Base-by-base conservation (phyloP, 805 yeast species). In the Yarrowia sp. region DNA sequence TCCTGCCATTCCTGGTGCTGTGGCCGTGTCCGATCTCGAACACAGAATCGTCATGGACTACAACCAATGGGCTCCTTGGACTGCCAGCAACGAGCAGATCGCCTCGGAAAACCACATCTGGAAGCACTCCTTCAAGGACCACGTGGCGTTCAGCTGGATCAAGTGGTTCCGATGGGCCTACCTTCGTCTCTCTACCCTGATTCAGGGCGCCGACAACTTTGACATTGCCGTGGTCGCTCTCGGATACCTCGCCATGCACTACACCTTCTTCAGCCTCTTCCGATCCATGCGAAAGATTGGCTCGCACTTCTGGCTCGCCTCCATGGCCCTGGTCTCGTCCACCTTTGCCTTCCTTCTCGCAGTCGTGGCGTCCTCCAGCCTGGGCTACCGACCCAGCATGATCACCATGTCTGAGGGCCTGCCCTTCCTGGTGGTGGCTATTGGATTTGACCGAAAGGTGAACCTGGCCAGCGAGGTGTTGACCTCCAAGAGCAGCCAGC, bases 401-500 rank as follows among this genome's bases (percentile, higher is more conserved):
- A 81, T 90, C 68, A 86, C 91, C 68, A 82, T 94, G 72, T 86
- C 92, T 69, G 98, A 94, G 80, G 98, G 98, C 42, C 80, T 94
- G 56, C 99, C 99, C 26, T 94, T 94, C 78, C 84, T 94, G 75
- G 97, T 94, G 26, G 92, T 97, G 22, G 88, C 92, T 5, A 86
- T 94, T 75, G 99, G 98, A 1, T 94, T 94, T 79, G 92, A 91
- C 76, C 90, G 91, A 77, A 92, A 93, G 75, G 85, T 91, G 19
- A 82, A 86, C 12, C 83, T 92, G 71, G 89, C 97, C 0, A 74
- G 77, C 32, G 76, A 78, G 56, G 76, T 78, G 73, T 80, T 69
- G 76, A 75, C 69, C 74, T 78, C 68, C 73, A 79, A 70, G 61
- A 73, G 63, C 69, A 73, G 71, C 63, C 73, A 22, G 70, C 72